phyloP scores from a whole-genome alignment of 345 rosid genomes.

The Syzygium grande region DNA sequence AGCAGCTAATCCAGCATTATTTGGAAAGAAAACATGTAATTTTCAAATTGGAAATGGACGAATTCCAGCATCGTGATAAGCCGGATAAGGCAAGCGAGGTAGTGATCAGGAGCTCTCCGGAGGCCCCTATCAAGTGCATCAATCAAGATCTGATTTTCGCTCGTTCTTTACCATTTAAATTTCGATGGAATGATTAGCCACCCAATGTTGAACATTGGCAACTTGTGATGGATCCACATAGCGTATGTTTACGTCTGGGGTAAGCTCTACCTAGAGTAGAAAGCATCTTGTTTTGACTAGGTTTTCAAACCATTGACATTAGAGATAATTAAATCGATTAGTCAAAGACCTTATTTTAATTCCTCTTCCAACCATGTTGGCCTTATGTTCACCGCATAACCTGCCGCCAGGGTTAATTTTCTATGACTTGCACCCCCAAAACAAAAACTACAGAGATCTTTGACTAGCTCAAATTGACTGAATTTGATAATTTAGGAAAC shows the following conservation, averaged over 20 bases:
- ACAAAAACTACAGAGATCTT: neutral
- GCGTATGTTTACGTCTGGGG: neutral
- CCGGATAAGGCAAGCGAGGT: neutral
- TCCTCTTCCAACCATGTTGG: neutral
- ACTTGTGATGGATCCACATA: neutral
- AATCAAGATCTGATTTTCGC: neutral
- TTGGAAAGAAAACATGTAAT: neutral
- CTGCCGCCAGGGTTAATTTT: neutral
- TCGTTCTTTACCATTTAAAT: neutral
- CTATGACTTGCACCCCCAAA: neutral
- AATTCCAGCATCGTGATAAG: neutral
- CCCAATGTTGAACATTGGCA: neutral
- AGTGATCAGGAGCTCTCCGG: neutral
- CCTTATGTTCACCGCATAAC: neutral
- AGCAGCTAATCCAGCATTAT: neutral
- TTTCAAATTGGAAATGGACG: neutral
- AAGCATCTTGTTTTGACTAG: neutral
- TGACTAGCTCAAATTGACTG: neutral
- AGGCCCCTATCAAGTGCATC: neutral
- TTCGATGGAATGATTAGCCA: neutral
- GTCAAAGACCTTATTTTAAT: neutral
- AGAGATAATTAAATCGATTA: neutral
- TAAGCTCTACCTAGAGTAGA: neutral
- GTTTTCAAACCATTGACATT: neutral
- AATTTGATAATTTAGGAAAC: neutral